phyloP scores from a whole-genome alignment of 2,329 filamentous ascomycete species.

The Thelonectria rubi region DNA sequence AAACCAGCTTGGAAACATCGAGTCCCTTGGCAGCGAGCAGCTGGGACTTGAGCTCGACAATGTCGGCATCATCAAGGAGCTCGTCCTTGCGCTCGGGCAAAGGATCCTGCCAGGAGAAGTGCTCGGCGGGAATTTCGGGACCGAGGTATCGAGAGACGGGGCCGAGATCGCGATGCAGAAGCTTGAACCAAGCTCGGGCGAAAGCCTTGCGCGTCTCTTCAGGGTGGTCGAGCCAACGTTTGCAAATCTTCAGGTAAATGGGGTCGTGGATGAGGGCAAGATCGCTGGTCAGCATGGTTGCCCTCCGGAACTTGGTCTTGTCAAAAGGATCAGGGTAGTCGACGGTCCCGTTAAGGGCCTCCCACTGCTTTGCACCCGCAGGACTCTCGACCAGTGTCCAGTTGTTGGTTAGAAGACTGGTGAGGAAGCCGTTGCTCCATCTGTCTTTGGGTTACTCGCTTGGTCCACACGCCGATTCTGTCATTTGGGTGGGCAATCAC shows the following conservation, averaged over 20 bases:
- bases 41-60: slow-evolving; percentile 72
- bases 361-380: slow-evolving; percentile 80
- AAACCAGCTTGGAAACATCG: slow-evolving; percentile 68
- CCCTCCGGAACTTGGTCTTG: slow-evolving; percentile 74
- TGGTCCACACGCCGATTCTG: background rate
- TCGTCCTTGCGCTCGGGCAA: slow-evolving; percentile 67
- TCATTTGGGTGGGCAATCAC: background rate
- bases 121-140: slow-evolving; percentile 76
- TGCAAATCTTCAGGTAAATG: slow-evolving; percentile 78
- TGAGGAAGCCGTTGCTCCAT: slow-evolving; percentile 78
- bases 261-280: slow-evolving; percentile 77
- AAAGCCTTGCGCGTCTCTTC: slow-evolving; percentile 76
- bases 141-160: slow-evolving; percentile 76
- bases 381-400: slow-evolving; percentile 82
- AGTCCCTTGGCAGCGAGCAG: slow-evolving; percentile 69
- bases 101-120: slow-evolving; percentile 79
- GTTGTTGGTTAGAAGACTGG: slow-evolving; percentile 80
- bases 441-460: slow-evolving; percentile 23
- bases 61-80: slow-evolving; percentile 69
- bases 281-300: slow-evolving; percentile 82
- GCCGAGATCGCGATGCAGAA: slow-evolving; percentile 82
- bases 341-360: slow-evolving; percentile 73
- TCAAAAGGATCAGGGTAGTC: slow-evolving; percentile 79
- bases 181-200: slow-evolving; percentile 82
- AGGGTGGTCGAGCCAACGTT: slow-evolving; percentile 73